Evolutionary conservation across 257 asterid species (phyloP).

Genomic region (Solanum medicagineum): DNA sequence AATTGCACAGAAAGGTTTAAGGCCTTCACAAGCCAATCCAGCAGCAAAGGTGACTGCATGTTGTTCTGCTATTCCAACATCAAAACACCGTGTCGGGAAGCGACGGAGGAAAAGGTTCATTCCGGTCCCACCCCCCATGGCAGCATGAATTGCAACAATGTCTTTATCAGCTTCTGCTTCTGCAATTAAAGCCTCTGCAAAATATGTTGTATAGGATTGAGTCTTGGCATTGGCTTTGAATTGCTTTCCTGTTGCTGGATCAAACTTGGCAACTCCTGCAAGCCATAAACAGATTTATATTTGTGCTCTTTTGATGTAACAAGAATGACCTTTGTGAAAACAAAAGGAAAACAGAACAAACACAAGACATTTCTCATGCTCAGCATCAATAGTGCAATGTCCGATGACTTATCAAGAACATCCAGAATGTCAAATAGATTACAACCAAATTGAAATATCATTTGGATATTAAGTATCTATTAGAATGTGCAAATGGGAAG

Average conservation of each 20-base stretch:
- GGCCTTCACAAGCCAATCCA: conserved; percentile 94
- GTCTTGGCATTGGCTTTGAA: conserved; percentile 64
- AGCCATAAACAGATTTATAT: not conserved
- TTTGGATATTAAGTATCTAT: not conserved
- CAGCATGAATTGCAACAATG: conserved; percentile 85
- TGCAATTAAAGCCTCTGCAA: conserved; percentile 85
- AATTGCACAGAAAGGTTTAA: conserved; percentile 86
- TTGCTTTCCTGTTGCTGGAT: conserved; percentile 93
- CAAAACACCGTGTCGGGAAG: conserved; percentile 75
- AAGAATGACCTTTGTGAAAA: not conserved
- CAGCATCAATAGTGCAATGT: not conserved
- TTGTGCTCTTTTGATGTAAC: not conserved
- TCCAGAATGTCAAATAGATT: not conserved
- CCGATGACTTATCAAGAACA: not conserved
- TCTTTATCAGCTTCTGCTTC: conserved; percentile 91
- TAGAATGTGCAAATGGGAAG: not conserved
- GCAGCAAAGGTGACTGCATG: conserved; percentile 99
- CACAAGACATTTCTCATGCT: not conserved
- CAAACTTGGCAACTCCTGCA: conserved; percentile 81
- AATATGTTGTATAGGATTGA: conserved; percentile 83
- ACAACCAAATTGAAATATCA: not conserved
- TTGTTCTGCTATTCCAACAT: conserved; percentile 95
- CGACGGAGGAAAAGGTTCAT: conserved; percentile 81
- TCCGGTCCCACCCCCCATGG: conserved; percentile 98
- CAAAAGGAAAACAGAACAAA: not conserved